phyloP scores from a whole-genome alignment of 805 yeast species.

The Saccharomyces eubayanus region DNA sequence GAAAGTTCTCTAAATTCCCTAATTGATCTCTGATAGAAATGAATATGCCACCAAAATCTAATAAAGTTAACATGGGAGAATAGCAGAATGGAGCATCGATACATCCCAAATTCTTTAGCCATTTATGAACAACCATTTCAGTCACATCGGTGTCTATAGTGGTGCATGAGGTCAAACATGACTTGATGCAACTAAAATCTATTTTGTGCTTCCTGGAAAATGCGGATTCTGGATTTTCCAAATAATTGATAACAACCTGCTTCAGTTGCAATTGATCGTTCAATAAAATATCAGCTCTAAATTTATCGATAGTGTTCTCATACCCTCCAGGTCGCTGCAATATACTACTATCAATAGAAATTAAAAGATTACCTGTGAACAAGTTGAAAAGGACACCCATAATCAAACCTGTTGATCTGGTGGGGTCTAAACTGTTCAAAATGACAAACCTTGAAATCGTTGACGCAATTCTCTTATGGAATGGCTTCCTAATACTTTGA shows the following conservation, averaged over 20 bases:
- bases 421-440: slow-evolving; percentile 55
- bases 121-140: slow-evolving; percentile 79
- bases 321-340: slow-evolving; percentile 79
- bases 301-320: slow-evolving; percentile 68
- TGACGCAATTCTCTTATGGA: slow-evolving; percentile 19
- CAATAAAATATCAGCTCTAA: slow-evolving; percentile 62
- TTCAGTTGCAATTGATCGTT: slow-evolving; percentile 86
- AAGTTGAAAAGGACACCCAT: slow-evolving; percentile 73
- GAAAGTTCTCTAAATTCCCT: slow-evolving; percentile 27
- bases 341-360: slow-evolving; percentile 69
- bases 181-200: slow-evolving; percentile 69
- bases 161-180: slow-evolving; percentile 84
- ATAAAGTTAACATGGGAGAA: slow-evolving; percentile 79
- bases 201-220: slow-evolving; percentile 69
- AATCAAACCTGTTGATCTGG: slow-evolving; percentile 80
- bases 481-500: slow-evolving; percentile 39
- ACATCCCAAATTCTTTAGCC: slow-evolving; percentile 87
- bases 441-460: slow-evolving; percentile 41
- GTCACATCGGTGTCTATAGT: slow-evolving; percentile 91
- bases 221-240: slow-evolving; percentile 77
- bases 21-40: slow-evolving; percentile 89
- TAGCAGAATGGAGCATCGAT: slow-evolving; percentile 63
- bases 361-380: slow-evolving; percentile 72
- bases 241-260: slow-evolving; percentile 86
- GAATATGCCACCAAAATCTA: slow-evolving; percentile 95